Evolutionary conservation across 257 asterid species (phyloP).

Genomic region (Fraxinus excelsior): DNA sequence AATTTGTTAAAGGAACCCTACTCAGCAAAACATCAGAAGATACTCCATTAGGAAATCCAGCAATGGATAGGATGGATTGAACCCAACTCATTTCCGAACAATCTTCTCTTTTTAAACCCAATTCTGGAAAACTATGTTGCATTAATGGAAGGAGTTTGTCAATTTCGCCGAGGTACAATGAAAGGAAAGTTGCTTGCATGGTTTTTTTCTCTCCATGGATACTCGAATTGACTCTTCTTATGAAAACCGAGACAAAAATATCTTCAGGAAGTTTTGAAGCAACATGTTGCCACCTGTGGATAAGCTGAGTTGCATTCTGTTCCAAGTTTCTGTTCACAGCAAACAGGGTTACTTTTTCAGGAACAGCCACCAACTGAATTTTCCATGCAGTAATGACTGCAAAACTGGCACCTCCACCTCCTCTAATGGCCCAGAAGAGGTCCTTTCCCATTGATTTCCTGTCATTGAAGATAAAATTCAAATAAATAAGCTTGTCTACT

Average conservation of each 20-base stretch:
- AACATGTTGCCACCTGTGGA: constrained; percentile 31
- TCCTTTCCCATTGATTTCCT: constrained; percentile 36
- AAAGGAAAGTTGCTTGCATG: constrained; percentile 12
- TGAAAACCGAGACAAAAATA: background rate
- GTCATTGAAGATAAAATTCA: background rate
- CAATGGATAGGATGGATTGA: constrained; percentile 23
- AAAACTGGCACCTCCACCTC: constrained; percentile 40
- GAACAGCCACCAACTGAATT: constrained; percentile 23
- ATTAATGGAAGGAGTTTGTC: constrained; percentile 20
- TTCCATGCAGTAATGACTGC: constrained; percentile 38
- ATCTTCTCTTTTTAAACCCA: constrained; percentile 24
- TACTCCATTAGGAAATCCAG: background rate
- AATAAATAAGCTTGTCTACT: background rate
- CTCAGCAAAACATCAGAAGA: constrained; percentile 21
- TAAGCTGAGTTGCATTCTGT: constrained; percentile 22
- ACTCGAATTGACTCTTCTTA: constrained; percentile 1
- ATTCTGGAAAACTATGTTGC: constrained; percentile 24
- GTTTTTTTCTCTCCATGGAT: background rate
- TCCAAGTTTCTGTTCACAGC: constrained; percentile 17
- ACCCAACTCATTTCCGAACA: constrained; percentile 31
- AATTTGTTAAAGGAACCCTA: background rate
- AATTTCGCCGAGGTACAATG: constrained; percentile 25
- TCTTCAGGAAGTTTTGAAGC: constrained; percentile 26
- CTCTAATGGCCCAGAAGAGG: constrained; percentile 42
- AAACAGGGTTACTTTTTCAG: constrained; percentile 26